These are phyloP conservation scores for Goniomonas avonlea DNA, from an alignment of 78 protist genomes.

Conservation along the genomic window DNA sequence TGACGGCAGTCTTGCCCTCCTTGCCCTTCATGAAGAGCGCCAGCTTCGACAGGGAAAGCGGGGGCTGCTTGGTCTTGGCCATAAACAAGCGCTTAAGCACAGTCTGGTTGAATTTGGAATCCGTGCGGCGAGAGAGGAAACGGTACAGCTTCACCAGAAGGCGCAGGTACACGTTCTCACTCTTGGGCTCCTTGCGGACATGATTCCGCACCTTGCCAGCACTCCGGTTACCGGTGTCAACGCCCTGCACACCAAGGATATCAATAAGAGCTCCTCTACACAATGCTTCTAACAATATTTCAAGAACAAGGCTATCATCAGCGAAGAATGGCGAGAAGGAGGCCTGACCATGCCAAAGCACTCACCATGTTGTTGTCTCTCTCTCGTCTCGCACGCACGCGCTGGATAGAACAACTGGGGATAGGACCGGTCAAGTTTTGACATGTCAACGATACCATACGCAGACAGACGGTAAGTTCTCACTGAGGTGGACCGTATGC, in stretches of 20 bases:
- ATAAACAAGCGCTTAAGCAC: slow-evolving; percentile 84
- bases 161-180: slow-evolving; percentile 28
- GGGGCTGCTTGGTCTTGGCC: slow-evolving; percentile 79
- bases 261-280: no score
- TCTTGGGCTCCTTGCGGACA: slow-evolving; percentile 53
- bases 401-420: no score
- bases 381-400: no score
- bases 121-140: slow-evolving; percentile 96
- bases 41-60: slow-evolving; percentile 77
- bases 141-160: slow-evolving; percentile 33
- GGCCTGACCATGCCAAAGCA: no score
- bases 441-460: no score
- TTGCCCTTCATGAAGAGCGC: slow-evolving; percentile 60
- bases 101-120: slow-evolving; percentile 81
- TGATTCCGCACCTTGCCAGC: slow-evolving; percentile 38
- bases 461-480: no score
- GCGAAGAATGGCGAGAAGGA: no score
- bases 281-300: no score
- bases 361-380: no score
- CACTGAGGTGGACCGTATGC: no score
- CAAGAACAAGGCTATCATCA: no score
- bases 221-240: slow-evolving; percentile 45
- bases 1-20: slow-evolving; percentile 72
- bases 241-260: slow-evolving; percentile 63
- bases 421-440: no score